Evolutionary conservation across 768 basidiomycete genomes (phyloP).

Genomic region (Agaricus sinodeliciosus): DNA sequence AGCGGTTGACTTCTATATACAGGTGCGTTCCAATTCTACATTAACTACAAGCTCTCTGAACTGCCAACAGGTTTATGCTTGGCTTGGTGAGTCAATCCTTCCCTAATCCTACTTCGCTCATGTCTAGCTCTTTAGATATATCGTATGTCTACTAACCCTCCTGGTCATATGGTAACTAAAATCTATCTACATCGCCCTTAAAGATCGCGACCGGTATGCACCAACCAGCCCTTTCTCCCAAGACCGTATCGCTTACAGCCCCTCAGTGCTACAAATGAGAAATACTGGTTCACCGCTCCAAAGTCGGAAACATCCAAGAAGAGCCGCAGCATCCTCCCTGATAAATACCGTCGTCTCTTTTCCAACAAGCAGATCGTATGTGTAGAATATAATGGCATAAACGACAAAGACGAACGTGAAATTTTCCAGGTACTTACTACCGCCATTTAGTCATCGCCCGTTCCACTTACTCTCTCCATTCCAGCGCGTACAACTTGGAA

Average conservation of each 20-base stretch:
- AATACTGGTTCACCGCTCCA: slow-evolving; percentile 39
- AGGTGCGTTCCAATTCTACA: slow-evolving; percentile 32
- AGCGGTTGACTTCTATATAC: slow-evolving; percentile 69
- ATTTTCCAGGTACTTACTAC: slow-evolving; percentile 55
- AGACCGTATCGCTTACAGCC: not conserved
- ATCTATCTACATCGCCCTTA: not conserved
- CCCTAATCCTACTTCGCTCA: not conserved
- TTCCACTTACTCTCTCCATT: not conserved
- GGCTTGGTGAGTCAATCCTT: slow-evolving; percentile 43
- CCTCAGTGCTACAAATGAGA: slow-evolving; percentile 33
- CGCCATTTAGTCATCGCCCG: not conserved
- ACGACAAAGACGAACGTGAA: slow-evolving; percentile 53
- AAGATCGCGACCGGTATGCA: slow-evolving; percentile 49
- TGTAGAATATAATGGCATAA: slow-evolving; percentile 65
- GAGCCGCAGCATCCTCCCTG: slow-evolving; percentile 35
- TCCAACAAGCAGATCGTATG: slow-evolving; percentile 74
- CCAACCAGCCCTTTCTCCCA: not conserved
- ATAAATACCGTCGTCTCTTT: slow-evolving; percentile 51
- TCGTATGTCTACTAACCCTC: slow-evolving; percentile 27
- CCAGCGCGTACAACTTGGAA: slow-evolving; percentile 72
- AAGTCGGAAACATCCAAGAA: slow-evolving; percentile 14
- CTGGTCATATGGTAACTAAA: not conserved
- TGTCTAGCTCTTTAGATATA: slow-evolving; percentile 54
- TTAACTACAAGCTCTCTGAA: not conserved
- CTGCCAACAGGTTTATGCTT: slow-evolving; percentile 50